Conservation (phyloP, 371 early-diverging fungal species). For the Funneliformis caledonium region DNA sequence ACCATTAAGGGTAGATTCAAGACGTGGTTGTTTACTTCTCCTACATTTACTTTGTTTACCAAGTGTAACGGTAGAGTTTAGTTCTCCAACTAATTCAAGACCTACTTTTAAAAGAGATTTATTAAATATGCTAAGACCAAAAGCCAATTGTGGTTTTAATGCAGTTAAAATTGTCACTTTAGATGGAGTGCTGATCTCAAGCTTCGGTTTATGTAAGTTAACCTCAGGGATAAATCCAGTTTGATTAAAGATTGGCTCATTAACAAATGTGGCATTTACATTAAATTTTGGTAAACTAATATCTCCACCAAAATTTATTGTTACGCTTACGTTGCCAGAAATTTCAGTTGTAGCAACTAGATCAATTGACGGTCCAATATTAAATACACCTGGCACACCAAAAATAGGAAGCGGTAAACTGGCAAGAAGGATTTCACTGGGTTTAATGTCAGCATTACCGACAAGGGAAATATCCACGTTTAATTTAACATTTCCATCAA, state of each 20-base stretch:
- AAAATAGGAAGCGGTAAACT: neutral
- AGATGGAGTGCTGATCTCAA: neutral
- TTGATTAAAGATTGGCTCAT: neutral
- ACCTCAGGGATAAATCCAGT: neutral
- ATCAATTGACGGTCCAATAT: neutral
- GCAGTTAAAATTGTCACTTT: neutral
- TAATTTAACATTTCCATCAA: conserved; percentile 14
- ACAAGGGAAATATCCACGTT: neutral
- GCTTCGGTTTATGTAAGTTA: neutral
- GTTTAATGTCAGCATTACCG: neutral
- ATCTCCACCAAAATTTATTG: conserved; percentile 1
- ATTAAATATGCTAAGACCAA: neutral
- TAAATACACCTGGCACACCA: conserved; percentile 12
- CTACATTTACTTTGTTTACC: neutral
- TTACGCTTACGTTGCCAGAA: neutral
- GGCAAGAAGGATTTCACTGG: neutral
- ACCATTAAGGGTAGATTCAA: too few species aligned
- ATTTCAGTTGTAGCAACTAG: neutral
- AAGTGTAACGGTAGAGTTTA: neutral
- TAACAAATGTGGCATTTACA: neutral
- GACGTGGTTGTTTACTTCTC: too few species aligned
- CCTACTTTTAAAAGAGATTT: neutral
- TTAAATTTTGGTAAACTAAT: neutral
- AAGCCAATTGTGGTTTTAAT: conserved; percentile 25
- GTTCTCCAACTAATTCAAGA: neutral